These are phyloP conservation scores for Senna tora DNA, from an alignment of 306 rosid species.

Conservation along the genomic window DNA sequence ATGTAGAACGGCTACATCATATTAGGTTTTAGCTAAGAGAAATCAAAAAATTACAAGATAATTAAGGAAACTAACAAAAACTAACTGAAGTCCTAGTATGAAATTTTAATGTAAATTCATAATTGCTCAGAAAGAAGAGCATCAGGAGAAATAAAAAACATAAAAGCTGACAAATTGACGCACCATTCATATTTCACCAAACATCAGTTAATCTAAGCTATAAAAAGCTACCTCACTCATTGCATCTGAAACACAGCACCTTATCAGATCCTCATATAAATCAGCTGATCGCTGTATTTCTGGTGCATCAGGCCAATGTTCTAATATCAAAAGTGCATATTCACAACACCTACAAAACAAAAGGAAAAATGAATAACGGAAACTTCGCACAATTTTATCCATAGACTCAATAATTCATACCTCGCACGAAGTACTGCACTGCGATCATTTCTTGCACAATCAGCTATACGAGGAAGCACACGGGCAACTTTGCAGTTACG, in stretches of 20 bases:
- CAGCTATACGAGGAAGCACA: constrained; percentile 86
- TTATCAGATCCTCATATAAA: constrained; percentile 85
- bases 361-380: constrained; percentile 36
- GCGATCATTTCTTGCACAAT: constrained; percentile 94
- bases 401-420: constrained; percentile 44
- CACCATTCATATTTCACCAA: background rate
- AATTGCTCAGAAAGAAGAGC: constrained; percentile 4
- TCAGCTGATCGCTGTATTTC: constrained; percentile 92
- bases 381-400: constrained; percentile 8
- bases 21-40: background rate
- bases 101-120: constrained; percentile 23
- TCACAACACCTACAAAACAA: constrained; percentile 85
- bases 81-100: background rate
- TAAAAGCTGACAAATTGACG: constrained; percentile 28
- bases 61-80: background rate
- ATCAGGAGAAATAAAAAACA: constrained; percentile 18
- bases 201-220: constrained; percentile 28
- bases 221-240: constrained; percentile 87
- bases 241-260: constrained; percentile 96
- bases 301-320: constrained; percentile 98
- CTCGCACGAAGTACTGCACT: constrained; percentile 93
- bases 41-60: background rate
- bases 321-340: constrained; percentile 89
- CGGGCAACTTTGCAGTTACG: constrained; percentile 95
- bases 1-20: background rate